Conservation (phyloP, 345 rosid genomes). For the Populus simonii region DNA sequence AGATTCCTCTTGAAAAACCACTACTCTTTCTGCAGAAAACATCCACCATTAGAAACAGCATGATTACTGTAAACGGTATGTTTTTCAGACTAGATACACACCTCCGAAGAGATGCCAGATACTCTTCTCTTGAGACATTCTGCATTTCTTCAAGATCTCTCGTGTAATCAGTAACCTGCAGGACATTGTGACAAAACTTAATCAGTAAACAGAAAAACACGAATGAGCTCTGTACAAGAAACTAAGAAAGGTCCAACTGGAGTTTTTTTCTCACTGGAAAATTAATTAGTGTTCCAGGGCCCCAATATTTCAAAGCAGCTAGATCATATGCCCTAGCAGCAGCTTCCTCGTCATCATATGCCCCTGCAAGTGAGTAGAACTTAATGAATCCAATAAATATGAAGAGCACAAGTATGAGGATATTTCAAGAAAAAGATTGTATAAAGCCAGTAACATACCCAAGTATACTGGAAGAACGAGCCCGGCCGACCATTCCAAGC, state of each 20-base stretch:
- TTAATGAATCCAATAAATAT: constrained; percentile 7
- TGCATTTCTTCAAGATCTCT: constrained; percentile 99
- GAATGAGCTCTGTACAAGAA: neutral
- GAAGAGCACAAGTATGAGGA: constrained; percentile 1
- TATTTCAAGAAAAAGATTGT: neutral
- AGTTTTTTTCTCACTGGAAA: constrained; percentile 64
- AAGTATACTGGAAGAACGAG: constrained; percentile 65
- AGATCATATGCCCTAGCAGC: constrained; percentile 99
- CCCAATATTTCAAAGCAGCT: constrained; percentile 98
- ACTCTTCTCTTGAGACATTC: constrained; percentile 88
- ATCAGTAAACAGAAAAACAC: neutral
- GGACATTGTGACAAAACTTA: constrained; percentile 4
- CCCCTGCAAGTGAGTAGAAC: constrained; percentile 53
- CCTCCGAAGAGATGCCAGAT: constrained; percentile 95
- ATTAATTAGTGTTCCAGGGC: constrained; percentile 95
- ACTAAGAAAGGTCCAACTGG: neutral
- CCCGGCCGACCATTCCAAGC: constrained; percentile 35
- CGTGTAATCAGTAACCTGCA: constrained; percentile 81
- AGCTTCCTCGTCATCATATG: constrained; percentile 99
- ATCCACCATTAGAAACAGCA: constrained; percentile 30
- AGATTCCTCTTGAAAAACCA: constrained; percentile 90
- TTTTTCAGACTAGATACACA: constrained; percentile 29
- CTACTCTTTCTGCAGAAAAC: constrained; percentile 83
- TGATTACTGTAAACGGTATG: neutral
- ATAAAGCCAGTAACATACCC: constrained; percentile 48